Evolutionary conservation across 257 asterid genomes (phyloP).

Genomic region (Cynanchum wilfordii): DNA sequence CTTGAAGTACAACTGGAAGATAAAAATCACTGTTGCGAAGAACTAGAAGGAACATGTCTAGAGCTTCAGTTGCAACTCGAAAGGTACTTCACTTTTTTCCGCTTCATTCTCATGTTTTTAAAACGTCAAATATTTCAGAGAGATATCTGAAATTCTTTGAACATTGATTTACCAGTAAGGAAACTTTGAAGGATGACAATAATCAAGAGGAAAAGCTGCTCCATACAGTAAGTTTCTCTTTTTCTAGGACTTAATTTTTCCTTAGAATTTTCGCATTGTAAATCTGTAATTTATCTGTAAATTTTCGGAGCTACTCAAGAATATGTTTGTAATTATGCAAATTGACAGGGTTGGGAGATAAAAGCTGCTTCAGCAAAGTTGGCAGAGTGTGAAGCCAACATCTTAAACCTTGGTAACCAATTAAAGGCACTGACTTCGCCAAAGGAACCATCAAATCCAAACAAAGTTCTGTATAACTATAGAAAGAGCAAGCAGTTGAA

Average conservation of each 20-base stretch:
- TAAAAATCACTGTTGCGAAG: slow-evolving; percentile 57
- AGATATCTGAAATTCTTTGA: not conserved
- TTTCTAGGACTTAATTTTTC: not conserved
- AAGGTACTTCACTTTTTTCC: slow-evolving; percentile 36
- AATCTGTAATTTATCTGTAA: not conserved
- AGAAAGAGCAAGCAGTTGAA: slow-evolving; percentile 31
- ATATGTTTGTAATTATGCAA: slow-evolving; percentile 7
- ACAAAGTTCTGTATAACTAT: slow-evolving; percentile 31
- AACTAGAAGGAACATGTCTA: slow-evolving; percentile 66
- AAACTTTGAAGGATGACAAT: slow-evolving; percentile 22
- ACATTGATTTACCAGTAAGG: slow-evolving; percentile 28
- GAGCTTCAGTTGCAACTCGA: slow-evolving; percentile 91
- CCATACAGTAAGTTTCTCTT: slow-evolving; percentile 49
- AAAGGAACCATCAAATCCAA: slow-evolving; percentile 36
- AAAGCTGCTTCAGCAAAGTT: slow-evolving; percentile 67
- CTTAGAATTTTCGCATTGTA: not conserved
- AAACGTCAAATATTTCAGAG: not conserved
- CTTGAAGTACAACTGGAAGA: slow-evolving; percentile 65
- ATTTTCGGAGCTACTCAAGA: not conserved
- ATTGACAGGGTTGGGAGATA: slow-evolving; percentile 73
- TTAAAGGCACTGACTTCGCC: slow-evolving; percentile 51
- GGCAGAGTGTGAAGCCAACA: slow-evolving; percentile 77
- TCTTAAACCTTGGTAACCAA: slow-evolving; percentile 67
- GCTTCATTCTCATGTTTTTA: not conserved
- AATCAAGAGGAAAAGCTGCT: slow-evolving; percentile 46